Base-by-base conservation (phyloP, 306 rosid species). In the Casuarina equisetifolia region DNA sequence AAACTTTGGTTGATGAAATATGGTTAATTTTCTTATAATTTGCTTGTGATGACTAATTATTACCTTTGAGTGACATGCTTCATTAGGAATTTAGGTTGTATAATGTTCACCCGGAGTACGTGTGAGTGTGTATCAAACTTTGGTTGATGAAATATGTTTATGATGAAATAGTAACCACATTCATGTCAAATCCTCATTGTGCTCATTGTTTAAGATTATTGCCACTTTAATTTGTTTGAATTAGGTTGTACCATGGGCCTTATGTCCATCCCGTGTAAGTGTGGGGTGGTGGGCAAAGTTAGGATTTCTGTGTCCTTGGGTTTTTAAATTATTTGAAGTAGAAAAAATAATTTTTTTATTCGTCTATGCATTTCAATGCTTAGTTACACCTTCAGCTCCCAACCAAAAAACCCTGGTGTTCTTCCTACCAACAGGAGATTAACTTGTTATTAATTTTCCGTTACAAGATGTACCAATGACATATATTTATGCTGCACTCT, bases 21-120 rank as follows among this genome's bases (percentile, higher is more conserved):
- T 6, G 99, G 99, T 97, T 92, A 81, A 25, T 25, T 83, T 78
- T 19, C 36, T 59, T 46, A 45, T 43, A 66, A 55, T 78, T 66
- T 17, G 50, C 49, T 40, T 17, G 71, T 3, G 71, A 39, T 11
- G 40, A 42, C 70, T 66, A 39, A 66, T 42, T 42, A 16, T 17
- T 39, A 66, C 25, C 7, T 2, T 66, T 16, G 46, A 40, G 42
- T 66, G 32, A 40, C 32, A 38, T 66, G 9, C n/a, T 40, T 66
- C 11, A 1, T 40, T 42, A n/a, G 50, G 9, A 40, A 66, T 66
- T 66, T 40, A 1, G 17, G 16, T 40, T 66, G 35, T 40, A 8
- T 40, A 42, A 50, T 66, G 32, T n/a, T 17, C 50, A 17, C 0
- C 6, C 3, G 35, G 71, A 66, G 7, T 19, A 3, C 1, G 42